Percentiles rank a stretch among this genome's conserved stretches.
Conservation (phyloP, 2,329 filamentous ascomycete genomes). For the Paraphaeosphaeria minitans region DNA sequence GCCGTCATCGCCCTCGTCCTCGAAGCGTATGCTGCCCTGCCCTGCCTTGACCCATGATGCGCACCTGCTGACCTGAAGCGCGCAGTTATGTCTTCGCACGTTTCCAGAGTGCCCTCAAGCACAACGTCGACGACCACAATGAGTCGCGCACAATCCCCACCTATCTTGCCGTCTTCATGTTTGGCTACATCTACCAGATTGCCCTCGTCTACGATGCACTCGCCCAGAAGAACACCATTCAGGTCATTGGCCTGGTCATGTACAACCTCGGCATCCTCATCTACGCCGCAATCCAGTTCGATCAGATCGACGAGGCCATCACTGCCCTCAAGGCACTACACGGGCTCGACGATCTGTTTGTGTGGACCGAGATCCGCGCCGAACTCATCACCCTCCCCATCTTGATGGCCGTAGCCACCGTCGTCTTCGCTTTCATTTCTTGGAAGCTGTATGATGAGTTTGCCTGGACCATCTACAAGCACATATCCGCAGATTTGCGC, state of each 20-base stretch:
- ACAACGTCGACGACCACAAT: slow-evolving; percentile 48
- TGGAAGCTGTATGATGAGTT: slow-evolving; percentile 99
- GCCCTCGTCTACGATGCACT: slow-evolving; percentile 92
- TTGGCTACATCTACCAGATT: slow-evolving; percentile 92
- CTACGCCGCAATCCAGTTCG: slow-evolving; percentile 90
- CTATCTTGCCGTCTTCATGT: slow-evolving; percentile 95
- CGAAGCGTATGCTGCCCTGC: slow-evolving; percentile 77
- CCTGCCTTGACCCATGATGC: neutral
- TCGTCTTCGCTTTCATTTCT: slow-evolving; percentile 75
- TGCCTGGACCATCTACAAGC: slow-evolving; percentile 99
- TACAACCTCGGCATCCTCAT: slow-evolving; percentile 91
- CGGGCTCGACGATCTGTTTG: slow-evolving; percentile 54
- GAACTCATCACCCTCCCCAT: slow-evolving; percentile 85
- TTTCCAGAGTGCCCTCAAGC: slow-evolving; percentile 70
- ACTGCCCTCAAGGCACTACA: slow-evolving; percentile 53
- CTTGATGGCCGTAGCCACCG: slow-evolving; percentile 76
- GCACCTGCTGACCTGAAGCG: slow-evolving; percentile 15
- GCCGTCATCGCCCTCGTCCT: slow-evolving; percentile 79
- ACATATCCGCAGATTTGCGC: slow-evolving; percentile 94
- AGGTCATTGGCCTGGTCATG: slow-evolving; percentile 91
- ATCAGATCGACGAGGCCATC: slow-evolving; percentile 83
- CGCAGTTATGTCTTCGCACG: slow-evolving; percentile 83
- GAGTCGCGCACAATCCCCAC: slow-evolving; percentile 78
- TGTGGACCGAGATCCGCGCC: slow-evolving; percentile 74
- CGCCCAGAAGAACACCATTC: slow-evolving; percentile 95